These are phyloP conservation scores for Trichoderma atrobrunneum DNA, from an alignment of 2,329 filamentous ascomycete genomes.

Conservation along the genomic window DNA sequence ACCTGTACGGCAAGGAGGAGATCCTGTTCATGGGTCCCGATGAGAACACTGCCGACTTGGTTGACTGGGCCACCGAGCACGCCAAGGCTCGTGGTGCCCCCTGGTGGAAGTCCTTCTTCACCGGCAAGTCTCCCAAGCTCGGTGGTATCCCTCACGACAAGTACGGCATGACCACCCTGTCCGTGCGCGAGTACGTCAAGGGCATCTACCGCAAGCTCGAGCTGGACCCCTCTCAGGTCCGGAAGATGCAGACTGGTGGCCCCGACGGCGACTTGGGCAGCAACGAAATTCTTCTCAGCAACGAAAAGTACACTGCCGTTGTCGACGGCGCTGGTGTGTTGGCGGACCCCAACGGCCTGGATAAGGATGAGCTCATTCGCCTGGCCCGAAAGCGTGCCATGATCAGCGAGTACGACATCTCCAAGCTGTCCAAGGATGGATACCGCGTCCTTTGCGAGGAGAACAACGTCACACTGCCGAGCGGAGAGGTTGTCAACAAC, in stretches of 20 bases:
- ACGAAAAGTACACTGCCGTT: slow-evolving; percentile 92
- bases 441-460: slow-evolving; percentile 94
- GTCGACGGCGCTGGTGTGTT: slow-evolving; percentile 97
- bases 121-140: slow-evolving; percentile 92
- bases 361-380: slow-evolving; percentile 77
- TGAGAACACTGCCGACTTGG: slow-evolving; percentile 95
- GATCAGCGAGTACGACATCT: slow-evolving; percentile 81
- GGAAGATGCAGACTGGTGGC: slow-evolving; percentile 96
- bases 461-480: slow-evolving; percentile 80
- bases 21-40: slow-evolving; percentile 99
- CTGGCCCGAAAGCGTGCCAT: slow-evolving; percentile 84
- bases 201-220: slow-evolving; percentile 96
- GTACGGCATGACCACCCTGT: slow-evolving; percentile 97
- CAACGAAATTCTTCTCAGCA: slow-evolving; percentile 94
- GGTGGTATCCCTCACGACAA: slow-evolving; percentile 94
- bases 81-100: slow-evolving; percentile 81
- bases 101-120: slow-evolving; percentile 99
- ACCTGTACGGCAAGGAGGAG: slow-evolving; percentile 90
- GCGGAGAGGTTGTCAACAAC: slow-evolving; percentile 81
- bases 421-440: slow-evolving; percentile 81
- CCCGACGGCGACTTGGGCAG: slow-evolving; percentile 95
- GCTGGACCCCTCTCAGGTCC: slow-evolving; percentile 78
- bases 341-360: slow-evolving; percentile 84
- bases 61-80: slow-evolving; percentile 98
- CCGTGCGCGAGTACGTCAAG: slow-evolving; percentile 91